Percentiles rank a stretch among this genome's conserved stretches.
Evolutionary conservation across 345 rosid species (phyloP).

Genomic region (Kernera saxatilis): DNA sequence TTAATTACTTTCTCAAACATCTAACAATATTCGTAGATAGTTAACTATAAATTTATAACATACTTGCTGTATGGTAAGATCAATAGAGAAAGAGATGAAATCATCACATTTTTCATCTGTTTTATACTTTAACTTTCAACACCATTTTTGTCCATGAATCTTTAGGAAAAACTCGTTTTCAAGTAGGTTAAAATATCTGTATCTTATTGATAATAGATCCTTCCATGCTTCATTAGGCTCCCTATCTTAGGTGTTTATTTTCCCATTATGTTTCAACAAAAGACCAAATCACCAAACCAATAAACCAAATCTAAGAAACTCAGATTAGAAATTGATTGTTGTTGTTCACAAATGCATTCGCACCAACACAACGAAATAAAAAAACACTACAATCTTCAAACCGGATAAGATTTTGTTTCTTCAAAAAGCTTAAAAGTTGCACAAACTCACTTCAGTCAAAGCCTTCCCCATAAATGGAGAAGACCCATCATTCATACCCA

Average conservation of each 20-base stretch:
- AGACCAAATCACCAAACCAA: neutral
- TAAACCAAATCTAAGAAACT: neutral
- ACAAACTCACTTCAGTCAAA: constrained; percentile 31
- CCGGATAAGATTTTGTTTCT: neutral
- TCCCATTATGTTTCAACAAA: neutral
- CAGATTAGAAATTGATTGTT: neutral
- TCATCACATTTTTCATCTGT: too few relatives aligned
- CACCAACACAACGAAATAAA: neutral
- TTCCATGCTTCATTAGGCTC: neutral
- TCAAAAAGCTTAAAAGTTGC: neutral
- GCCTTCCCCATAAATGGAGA: constrained; percentile 31
- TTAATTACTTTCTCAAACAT: too few relatives aligned
- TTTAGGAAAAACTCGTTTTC: too few relatives aligned
- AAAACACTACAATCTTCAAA: neutral
- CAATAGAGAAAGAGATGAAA: too few relatives aligned
- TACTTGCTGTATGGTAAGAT: too few relatives aligned
- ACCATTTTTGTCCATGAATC: too few relatives aligned
- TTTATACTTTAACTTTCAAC: too few relatives aligned
- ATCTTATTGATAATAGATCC: neutral
- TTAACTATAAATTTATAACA: too few relatives aligned
- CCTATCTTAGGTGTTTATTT: neutral
- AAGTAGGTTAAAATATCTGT: too few relatives aligned
- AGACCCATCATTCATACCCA: constrained; percentile 72
- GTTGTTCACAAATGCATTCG: neutral
- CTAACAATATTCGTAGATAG: too few relatives aligned